Evolutionary conservation across 2,329 filamentous ascomycete species (phyloP).

Genomic region (Arthrobotrys megalospora): DNA sequence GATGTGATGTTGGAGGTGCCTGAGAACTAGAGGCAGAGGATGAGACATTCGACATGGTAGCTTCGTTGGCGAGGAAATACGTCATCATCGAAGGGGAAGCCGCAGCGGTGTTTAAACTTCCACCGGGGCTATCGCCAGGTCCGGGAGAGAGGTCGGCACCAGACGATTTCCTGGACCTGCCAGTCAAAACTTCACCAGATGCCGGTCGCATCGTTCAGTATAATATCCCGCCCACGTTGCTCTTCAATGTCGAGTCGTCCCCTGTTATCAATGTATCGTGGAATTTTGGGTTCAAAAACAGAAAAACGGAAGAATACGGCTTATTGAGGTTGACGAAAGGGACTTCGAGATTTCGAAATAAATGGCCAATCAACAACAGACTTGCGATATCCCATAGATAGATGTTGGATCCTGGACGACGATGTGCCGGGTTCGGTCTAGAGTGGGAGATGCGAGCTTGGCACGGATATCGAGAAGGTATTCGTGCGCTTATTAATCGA

Average conservation of each 20-base stretch:
- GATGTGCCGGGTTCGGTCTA: not conserved
- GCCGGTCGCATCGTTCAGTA: conserved; percentile 50
- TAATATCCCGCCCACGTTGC: not conserved
- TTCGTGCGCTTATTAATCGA: conserved; percentile 33
- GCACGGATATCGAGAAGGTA: conserved; percentile 42
- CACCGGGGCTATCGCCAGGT: conserved; percentile 55
- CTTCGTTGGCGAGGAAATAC: conserved; percentile 72
- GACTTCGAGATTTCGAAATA: conserved; percentile 16
- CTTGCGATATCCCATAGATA: conserved; percentile 30
- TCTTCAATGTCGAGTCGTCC: not conserved
- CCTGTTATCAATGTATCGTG: conserved; percentile 9
- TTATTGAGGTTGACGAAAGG: not conserved
- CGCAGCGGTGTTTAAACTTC: conserved; percentile 50
- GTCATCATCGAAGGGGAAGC: conserved; percentile 70
- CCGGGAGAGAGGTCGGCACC: conserved; percentile 61
- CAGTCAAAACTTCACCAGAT: conserved; percentile 61
- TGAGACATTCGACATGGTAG: conserved; percentile 67
- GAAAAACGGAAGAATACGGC: not conserved
- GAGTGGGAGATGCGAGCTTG: conserved; percentile 41
- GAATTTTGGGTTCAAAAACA: not conserved
- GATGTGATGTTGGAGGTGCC: conserved; percentile 40
- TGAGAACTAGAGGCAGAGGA: conserved; percentile 64
- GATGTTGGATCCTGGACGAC: conserved; percentile 14
- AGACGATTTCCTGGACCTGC: conserved; percentile 64
- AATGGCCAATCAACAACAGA: not conserved